These are phyloP conservation scores for Cystobasidium pallidum DNA, from an alignment of 1,284 basidiomycete genomes.

Conservation along the genomic window DNA sequence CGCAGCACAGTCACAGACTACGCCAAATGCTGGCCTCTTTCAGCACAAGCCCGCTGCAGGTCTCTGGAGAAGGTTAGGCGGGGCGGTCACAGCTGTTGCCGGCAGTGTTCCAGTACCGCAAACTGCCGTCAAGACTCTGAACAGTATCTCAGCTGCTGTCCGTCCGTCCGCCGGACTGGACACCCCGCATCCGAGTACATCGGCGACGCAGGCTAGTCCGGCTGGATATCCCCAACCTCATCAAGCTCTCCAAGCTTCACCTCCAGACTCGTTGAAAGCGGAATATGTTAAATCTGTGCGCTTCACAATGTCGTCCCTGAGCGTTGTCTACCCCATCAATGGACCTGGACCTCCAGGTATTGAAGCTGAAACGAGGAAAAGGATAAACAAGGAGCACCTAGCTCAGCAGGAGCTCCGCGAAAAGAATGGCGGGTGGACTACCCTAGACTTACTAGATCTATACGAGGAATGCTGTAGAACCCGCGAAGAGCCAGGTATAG, in stretches of 20 bases:
- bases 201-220: not conserved
- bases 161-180: not conserved
- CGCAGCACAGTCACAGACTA: not conserved
- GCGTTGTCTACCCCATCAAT: constrained; percentile 54
- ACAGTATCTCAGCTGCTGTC: constrained; percentile 1
- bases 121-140: constrained; percentile 24
- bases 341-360: constrained; percentile 50
- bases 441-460: constrained; percentile 61
- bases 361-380: constrained; percentile 48
- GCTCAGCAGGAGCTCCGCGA: constrained; percentile 59
- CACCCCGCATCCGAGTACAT: too few relatives aligned
- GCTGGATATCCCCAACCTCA: not conserved
- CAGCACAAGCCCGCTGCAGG: not conserved
- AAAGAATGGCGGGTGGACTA: constrained; percentile 57
- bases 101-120: constrained; percentile 40
- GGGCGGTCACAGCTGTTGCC: constrained; percentile 39
- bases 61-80: constrained; percentile 35
- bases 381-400: constrained; percentile 62
- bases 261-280: not conserved
- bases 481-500: constrained; percentile 71
- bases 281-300: constrained; percentile 52
- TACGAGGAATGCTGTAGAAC: constrained; percentile 78
- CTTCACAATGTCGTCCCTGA: constrained; percentile 53
- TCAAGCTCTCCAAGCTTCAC: not conserved
- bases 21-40: not conserved